Evolutionary conservation across 306 rosid genomes (phyloP).

Genomic region (Lagenaria siceraria): DNA sequence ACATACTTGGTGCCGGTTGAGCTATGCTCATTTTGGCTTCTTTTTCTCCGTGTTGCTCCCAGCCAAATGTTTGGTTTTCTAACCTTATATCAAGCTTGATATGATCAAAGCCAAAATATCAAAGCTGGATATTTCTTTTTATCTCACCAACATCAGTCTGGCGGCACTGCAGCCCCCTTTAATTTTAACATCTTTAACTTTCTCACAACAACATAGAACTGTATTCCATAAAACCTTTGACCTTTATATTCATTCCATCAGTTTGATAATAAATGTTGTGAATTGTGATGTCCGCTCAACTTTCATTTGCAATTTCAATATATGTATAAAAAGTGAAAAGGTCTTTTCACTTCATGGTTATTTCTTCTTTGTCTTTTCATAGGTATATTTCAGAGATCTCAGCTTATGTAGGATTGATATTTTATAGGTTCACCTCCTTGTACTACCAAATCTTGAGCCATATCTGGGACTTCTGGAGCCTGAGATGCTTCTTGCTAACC

Average conservation of each 20-base stretch:
- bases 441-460: constrained; percentile 82
- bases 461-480: constrained; percentile 67
- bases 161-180: not conserved
- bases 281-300: not conserved
- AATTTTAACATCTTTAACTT: not conserved
- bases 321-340: not conserved
- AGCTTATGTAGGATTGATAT: constrained; percentile 10
- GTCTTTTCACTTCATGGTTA: not conserved
- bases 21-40: too few relatives aligned
- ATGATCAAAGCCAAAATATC: not conserved
- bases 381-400: constrained; percentile 2
- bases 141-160: not conserved
- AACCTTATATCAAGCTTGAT: not conserved
- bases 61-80: not conserved
- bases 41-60: not conserved
- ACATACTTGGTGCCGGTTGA: too few relatives aligned
- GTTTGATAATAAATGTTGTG: not conserved
- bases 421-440: constrained; percentile 58
- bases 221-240: not conserved
- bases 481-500: constrained; percentile 31
- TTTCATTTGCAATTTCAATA: not conserved
- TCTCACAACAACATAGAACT: not conserved
- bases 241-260: not conserved
- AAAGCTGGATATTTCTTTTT: not conserved
- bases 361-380: not conserved